Evolutionary conservation across 495 filamentous ascomycete species (phyloP), one percentile per base, ranked within the genome.

Genomic region (Trichoderma asperelloides): DNA sequence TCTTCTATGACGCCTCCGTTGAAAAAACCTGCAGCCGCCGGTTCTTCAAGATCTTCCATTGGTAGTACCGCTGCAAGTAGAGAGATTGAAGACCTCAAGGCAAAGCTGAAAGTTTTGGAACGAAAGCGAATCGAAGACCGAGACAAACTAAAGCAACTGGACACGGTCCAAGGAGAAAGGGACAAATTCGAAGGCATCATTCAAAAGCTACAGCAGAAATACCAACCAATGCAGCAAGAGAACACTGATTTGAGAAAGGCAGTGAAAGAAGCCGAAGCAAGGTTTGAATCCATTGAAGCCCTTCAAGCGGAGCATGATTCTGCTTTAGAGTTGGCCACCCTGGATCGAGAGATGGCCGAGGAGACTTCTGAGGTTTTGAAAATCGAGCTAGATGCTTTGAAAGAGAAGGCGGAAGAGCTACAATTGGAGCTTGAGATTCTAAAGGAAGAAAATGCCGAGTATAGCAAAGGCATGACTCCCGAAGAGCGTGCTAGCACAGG

Each of bases 291-390:
- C 63, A 74, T 95, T 12, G 91, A 94, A 69, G 78, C 82, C 16
- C 79, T 89, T 25, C 89, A 93, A 72, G 89, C 88, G 0, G 92
- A 97, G 65, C 86, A 95, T 76, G 95, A 97, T 21, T 84, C 87
- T 7, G 81, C 89, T 18, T 78, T 97, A 77, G 96, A 98, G 79
- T 88, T 96, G 79, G 91, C 91, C 21, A 88, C 89, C 0, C 79
- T 98, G 23, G 95, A 98, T 73, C 84, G 92, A 18, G 94, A 98
- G 76, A 97, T 98, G 92, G 96, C 95, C 2, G 94, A 97, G 75
- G 94, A 98, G 73, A 91, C 86, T 43, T 89, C 90, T 7, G 95
- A 98, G 69, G 84, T 85, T 21, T 80, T 88, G 40, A 93, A 90
- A 73, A 82, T 85, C 2, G 95, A 98, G 75, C 81, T 93, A 23